phyloP scores from a whole-genome alignment of 805 yeast species.

The Saccharomycopsis vini region DNA sequence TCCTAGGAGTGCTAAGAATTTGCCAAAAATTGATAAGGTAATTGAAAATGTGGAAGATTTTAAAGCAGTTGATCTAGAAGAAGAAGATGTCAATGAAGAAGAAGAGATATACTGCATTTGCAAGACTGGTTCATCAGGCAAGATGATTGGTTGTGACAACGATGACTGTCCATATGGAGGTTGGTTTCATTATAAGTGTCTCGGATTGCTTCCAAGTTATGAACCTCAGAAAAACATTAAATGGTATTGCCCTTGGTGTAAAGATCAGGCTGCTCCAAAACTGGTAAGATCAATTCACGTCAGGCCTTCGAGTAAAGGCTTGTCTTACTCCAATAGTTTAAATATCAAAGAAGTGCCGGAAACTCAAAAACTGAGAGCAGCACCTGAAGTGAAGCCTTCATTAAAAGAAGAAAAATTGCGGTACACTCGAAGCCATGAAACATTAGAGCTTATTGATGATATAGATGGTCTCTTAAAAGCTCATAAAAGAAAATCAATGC shows the following conservation, averaged over 20 bases:
- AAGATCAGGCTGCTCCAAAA: conserved; percentile 17
- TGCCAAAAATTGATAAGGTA: no score
- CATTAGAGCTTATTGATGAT: no score
- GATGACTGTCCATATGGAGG: conserved; percentile 52
- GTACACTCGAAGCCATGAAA: no score
- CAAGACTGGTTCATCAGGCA: conserved; percentile 44
- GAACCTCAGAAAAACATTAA: conserved; percentile 52
- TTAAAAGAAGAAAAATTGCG: no score
- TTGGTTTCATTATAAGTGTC: conserved; percentile 79
- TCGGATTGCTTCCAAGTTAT: conserved; percentile 38
- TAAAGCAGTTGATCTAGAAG: not conserved
- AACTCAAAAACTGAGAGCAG: not conserved
- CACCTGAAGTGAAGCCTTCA: not conserved
- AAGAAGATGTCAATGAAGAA: conserved; percentile 20
- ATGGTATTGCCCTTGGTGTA: conserved; percentile 61
- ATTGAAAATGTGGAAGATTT: no score
- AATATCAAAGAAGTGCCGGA: not conserved
- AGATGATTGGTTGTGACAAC: conserved; percentile 89
- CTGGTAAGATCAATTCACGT: not conserved
- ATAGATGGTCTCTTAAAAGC: no score
- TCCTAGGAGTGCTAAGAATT: no score
- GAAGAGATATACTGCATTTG: conserved; percentile 38
- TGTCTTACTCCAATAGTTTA: no score
- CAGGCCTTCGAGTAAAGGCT: no score
- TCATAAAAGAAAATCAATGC: no score